Evolutionary conservation across 768 basidiomycete genomes (phyloP).

Genomic region (Mycena galericulata): DNA sequence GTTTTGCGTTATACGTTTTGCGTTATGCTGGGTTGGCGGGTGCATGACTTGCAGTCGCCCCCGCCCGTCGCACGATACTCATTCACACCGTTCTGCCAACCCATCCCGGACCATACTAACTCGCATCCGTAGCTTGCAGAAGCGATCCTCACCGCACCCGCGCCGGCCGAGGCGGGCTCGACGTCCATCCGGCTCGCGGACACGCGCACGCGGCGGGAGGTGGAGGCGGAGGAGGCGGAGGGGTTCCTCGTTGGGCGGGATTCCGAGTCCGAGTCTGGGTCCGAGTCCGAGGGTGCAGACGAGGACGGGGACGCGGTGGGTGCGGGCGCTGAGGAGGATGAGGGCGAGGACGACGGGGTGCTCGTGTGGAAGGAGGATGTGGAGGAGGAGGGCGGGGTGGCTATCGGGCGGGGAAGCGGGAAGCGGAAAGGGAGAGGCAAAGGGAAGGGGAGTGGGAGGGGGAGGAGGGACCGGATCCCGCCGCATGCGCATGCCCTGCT

Average conservation of each 20-base stretch:
- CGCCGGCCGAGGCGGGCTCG: conserved; percentile 45
- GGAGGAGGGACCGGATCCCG: conserved; percentile 9
- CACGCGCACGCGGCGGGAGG: conserved; percentile 51
- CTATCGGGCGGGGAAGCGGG: neutral
- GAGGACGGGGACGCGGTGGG: neutral
- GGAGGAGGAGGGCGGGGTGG: neutral
- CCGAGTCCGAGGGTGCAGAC: conserved; percentile 4
- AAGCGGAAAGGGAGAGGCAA: neutral
- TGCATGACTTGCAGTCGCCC: too few species aligned
- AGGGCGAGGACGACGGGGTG: neutral
- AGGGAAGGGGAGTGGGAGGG: neutral
- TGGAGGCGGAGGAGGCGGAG: conserved; percentile 44
- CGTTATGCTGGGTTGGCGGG: too few species aligned
- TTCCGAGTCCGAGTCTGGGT: conserved; percentile 20
- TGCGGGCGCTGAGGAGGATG: neutral
- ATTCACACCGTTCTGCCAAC: neutral
- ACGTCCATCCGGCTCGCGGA: conserved; percentile 58
- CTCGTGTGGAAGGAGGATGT: neutral
- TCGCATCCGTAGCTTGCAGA: conserved; percentile 76
- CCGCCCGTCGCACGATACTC: neutral
- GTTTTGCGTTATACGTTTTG: too few species aligned
- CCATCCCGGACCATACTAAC: neutral
- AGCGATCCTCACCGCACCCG: conserved; percentile 81
- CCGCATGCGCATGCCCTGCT: conserved; percentile 41
- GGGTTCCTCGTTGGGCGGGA: neutral